phyloP scores from a whole-genome alignment of 83 land plant species.

The Picea abies region DNA sequence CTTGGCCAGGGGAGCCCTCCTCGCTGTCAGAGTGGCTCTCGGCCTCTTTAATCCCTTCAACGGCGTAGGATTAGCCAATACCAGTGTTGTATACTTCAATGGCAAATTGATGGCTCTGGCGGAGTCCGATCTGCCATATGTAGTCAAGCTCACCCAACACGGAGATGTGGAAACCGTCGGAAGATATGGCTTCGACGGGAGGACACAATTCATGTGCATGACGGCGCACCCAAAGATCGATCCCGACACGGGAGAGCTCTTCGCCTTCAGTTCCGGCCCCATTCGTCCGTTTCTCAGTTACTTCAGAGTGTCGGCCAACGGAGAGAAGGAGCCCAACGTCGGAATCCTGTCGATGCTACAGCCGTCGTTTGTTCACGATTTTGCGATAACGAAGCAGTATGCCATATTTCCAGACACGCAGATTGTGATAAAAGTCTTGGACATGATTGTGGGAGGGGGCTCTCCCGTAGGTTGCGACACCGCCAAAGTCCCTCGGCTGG shows the following conservation, averaged over 20 bases:
- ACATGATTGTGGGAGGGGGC: slow-evolving; percentile 16
- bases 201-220: slow-evolving; percentile 47
- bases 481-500: slow-evolving; percentile 30
- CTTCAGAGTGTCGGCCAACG: slow-evolving; percentile 29
- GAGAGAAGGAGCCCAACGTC: slow-evolving; percentile 28
- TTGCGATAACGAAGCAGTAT: slow-evolving; percentile 44
- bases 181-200: slow-evolving; percentile 40
- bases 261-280: slow-evolving; percentile 36
- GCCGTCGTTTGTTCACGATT: slow-evolving; percentile 41
- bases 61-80: slow-evolving; percentile 67
- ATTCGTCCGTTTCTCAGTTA: slow-evolving; percentile 31
- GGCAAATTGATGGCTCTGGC: slow-evolving; percentile 37
- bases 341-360: slow-evolving; percentile 20
- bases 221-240: slow-evolving; percentile 80
- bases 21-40: slow-evolving; percentile 29
- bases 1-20: slow-evolving; percentile 14
- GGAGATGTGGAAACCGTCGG: slow-evolving; percentile 58
- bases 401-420: slow-evolving; percentile 41
- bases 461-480: slow-evolving; percentile 26
- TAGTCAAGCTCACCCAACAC: slow-evolving; percentile 20
- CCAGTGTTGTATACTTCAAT: slow-evolving; percentile 44
- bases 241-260: slow-evolving; percentile 61
- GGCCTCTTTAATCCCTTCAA: slow-evolving; percentile 48
- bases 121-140: slow-evolving; percentile 39
- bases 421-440: slow-evolving; percentile 24